These are phyloP conservation scores for Penicillium sp. DNA, from an alignment of 2,329 filamentous ascomycete genomes.

Conservation along the genomic window DNA sequence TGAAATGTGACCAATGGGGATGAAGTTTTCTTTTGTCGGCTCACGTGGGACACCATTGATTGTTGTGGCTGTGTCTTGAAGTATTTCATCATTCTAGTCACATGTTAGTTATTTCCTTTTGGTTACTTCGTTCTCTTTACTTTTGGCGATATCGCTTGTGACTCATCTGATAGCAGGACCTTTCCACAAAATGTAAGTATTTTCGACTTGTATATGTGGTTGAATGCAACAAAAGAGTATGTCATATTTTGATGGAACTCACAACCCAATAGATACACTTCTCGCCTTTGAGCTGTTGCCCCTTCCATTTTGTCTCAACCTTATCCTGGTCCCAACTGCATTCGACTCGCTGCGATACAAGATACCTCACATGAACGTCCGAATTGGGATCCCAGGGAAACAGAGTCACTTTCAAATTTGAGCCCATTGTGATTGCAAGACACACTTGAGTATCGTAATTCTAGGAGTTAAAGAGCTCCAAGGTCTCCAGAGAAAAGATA, in stretches of 20 bases:
- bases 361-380: conserved; percentile 7
- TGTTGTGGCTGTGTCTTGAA: conserved; percentile 17
- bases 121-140: neutral
- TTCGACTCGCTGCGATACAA: conserved; percentile 18
- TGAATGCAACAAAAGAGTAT: neutral
- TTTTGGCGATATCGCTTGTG: neutral
- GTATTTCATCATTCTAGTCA: neutral
- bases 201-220: neutral
- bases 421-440: conserved; percentile 3
- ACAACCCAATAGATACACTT: conserved; percentile 27
- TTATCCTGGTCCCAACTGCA: conserved; percentile 21
- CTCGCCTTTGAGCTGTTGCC: conserved; percentile 13
- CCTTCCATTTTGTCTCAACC: conserved; percentile 16
- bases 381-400: conserved; percentile 22
- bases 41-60: conserved; percentile 15
- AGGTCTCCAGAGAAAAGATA: neutral
- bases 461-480: neutral
- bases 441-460: neutral
- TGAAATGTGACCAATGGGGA: conserved; percentile 23
- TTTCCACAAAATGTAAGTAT: neutral
- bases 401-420: conserved; percentile 5
- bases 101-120: neutral
- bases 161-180: conserved; percentile 9
- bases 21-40: conserved; percentile 12
- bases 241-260: neutral